Evolutionary conservation across 2,329 filamentous ascomycete species (phyloP).

Genomic region (Coleophoma eucalyptorum): DNA sequence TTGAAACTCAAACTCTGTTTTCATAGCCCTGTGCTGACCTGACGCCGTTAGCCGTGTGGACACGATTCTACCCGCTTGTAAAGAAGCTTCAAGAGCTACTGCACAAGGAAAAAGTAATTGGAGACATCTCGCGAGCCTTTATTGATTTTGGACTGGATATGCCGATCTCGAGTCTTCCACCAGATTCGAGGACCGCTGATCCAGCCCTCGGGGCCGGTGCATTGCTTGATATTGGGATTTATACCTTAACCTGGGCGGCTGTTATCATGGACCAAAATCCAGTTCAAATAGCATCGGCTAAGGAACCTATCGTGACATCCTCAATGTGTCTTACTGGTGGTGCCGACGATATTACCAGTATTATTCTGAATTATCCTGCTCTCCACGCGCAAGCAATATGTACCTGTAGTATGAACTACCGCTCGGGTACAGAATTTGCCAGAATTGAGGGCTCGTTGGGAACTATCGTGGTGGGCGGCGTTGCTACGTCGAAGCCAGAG

Average conservation of each 20-base stretch:
- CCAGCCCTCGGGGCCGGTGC: slow-evolving; percentile 60
- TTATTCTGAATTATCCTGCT: slow-evolving; percentile 54
- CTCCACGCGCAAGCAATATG: slow-evolving; percentile 54
- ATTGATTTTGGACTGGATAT: slow-evolving; percentile 17
- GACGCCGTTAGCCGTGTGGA: slow-evolving; percentile 53
- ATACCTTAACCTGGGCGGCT: slow-evolving; percentile 64
- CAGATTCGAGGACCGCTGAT: slow-evolving; percentile 58
- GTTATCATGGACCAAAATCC: slow-evolving; percentile 49
- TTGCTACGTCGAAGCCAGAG: slow-evolving; percentile 47
- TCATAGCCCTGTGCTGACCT: neutral
- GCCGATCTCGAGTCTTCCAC: neutral
- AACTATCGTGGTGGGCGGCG: slow-evolving; percentile 56
- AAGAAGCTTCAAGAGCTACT: slow-evolving; percentile 23
- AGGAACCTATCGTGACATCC: slow-evolving; percentile 49
- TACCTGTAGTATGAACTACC: slow-evolving; percentile 29
- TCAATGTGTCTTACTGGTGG: slow-evolving; percentile 50
- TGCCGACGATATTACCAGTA: slow-evolving; percentile 56
- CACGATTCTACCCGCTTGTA: slow-evolving; percentile 61
- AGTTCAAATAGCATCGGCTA: slow-evolving; percentile 6
- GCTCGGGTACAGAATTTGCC: slow-evolving; percentile 13
- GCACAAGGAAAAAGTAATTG: slow-evolving; percentile 33
- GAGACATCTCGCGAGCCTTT: slow-evolving; percentile 33
- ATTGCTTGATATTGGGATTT: slow-evolving; percentile 63
- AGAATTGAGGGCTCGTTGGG: slow-evolving; percentile 59
- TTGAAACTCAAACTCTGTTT: neutral